phyloP scores from a whole-genome alignment of 176 grass and related monocot genomes.

The Secale cereale region DNA sequence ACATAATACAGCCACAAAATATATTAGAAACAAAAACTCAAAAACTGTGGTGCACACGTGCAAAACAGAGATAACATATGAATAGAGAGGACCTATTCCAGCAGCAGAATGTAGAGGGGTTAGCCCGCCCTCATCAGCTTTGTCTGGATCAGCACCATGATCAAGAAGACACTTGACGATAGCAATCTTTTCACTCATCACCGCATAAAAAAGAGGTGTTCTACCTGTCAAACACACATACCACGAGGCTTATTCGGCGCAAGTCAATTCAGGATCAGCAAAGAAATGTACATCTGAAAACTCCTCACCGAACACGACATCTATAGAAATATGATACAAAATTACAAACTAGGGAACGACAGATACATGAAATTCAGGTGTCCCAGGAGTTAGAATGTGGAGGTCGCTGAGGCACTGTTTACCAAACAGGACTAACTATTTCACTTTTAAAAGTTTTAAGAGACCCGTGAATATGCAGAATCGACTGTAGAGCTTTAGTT shows the following conservation, averaged over 20 bases:
- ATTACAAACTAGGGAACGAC: background rate
- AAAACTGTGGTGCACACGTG: background rate
- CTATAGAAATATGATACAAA: background rate
- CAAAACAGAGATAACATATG: background rate
- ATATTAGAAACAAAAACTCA: background rate
- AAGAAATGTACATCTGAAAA: background rate
- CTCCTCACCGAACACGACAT: background rate
- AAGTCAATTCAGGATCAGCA: background rate
- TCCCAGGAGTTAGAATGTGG: background rate
- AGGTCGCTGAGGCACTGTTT: background rate
- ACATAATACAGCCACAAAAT: background rate
- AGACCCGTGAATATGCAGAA: background rate
- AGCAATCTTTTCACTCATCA: background rate
- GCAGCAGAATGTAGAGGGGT: background rate
- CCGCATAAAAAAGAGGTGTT: background rate
- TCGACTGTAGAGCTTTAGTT: background rate
- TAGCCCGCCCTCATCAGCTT: background rate
- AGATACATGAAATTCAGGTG: background rate
- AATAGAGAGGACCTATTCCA: background rate
- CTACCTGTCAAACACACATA: background rate
- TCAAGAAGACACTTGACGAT: background rate
- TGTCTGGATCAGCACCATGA: background rate
- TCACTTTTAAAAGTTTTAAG: background rate
- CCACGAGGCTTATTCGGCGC: background rate
- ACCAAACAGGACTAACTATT: background rate